Conservation (phyloP, 1,284 basidiomycete species). For the Ustanciosporium gigantosporum region DNA sequence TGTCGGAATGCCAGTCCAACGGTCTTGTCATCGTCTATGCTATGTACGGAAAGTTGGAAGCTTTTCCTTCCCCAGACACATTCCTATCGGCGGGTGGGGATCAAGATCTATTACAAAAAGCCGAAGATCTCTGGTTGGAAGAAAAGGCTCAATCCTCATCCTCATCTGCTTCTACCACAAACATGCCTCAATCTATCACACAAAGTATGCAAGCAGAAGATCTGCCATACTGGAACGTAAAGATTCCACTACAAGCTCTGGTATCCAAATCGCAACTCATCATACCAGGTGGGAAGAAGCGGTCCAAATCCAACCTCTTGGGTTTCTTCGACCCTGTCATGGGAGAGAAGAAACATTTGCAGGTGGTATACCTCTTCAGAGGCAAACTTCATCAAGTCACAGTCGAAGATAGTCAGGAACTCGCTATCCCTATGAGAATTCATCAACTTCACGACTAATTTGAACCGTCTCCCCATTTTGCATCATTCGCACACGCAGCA, state of each 20-base stretch:
- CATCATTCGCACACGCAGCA: neutral
- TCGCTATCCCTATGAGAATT: slow-evolving; percentile 72
- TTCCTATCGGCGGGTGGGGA: neutral
- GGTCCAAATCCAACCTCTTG: slow-evolving; percentile 70
- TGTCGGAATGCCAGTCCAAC: slow-evolving; percentile 61
- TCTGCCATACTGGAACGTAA: slow-evolving; percentile 72
- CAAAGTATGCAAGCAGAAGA: neutral
- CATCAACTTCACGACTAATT: slow-evolving; percentile 29
- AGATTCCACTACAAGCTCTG: slow-evolving; percentile 77
- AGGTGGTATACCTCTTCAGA: slow-evolving; percentile 76
- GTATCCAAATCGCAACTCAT: slow-evolving; percentile 77
- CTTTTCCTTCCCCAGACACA: slow-evolving; percentile 18
- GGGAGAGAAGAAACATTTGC: slow-evolving; percentile 70
- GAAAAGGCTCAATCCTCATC: neutral
- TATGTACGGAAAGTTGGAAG: slow-evolving; percentile 64
- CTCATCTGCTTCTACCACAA: neutral
- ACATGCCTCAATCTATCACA: neutral
- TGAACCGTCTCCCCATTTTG: no score
- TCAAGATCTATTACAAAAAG: neutral
- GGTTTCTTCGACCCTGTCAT: slow-evolving; percentile 78
- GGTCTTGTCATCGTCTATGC: slow-evolving; percentile 75
- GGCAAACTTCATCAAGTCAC: slow-evolving; percentile 74
- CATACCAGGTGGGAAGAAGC: slow-evolving; percentile 75
- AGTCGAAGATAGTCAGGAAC: slow-evolving; percentile 71
- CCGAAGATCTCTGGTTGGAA: slow-evolving; percentile 2